Base-by-base conservation (phyloP, 106 monocot species). In the Xerophyta viscosa region DNA sequence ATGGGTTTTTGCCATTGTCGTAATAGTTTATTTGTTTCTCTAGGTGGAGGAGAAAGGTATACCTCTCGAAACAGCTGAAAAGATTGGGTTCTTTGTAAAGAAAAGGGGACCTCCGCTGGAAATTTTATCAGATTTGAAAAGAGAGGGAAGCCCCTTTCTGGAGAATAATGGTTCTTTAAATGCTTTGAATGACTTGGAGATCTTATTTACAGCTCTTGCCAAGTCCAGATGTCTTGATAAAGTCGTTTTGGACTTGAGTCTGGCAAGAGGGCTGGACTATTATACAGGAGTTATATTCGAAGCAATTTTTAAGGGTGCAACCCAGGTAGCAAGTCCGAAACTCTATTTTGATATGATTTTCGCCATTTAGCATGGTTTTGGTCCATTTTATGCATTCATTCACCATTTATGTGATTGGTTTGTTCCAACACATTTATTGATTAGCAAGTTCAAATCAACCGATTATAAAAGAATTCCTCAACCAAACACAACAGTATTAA, bases 31-130 rank as follows among this genome's bases (percentile, higher is more conserved):
- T 46, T 20, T 66, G 47, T 21, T 57, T 27, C 15, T 62, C 48
- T 58, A 98, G 96, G 96, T 98, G 60, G 85, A 90, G n/a, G 96
- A 98, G 56, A 98, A 98, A 67, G 96, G 96, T 0, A 58, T 98
- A 63, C 26, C 79, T 46, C 19, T 52, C 54, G 85, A 86, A 68
- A 79, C 77, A n/a, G 86, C 77, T 3, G 96, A 98, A 1, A 82
- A 39, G 36, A 98, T 98, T 68, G 96, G 89, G 12, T 41, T 59
- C 8, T 75, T 98, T 57, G 96, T 98, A 20, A 82, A 86, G 56
- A 98, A 82, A 74, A 63, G 79, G 50, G 96, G 96, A 14, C 39
- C 58, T 20, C 79, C 96, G 10, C 71, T 90, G 48, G 82, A 82
- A 66, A 47, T 98, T 28, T 70, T 98, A 43, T 56, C 67, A 29